Percentiles rank a stretch among this genome's conserved stretches.
These are phyloP conservation scores for Flaveria sonorensis DNA, from an alignment of 129 eudicot genomes.

Conservation along the genomic window DNA sequence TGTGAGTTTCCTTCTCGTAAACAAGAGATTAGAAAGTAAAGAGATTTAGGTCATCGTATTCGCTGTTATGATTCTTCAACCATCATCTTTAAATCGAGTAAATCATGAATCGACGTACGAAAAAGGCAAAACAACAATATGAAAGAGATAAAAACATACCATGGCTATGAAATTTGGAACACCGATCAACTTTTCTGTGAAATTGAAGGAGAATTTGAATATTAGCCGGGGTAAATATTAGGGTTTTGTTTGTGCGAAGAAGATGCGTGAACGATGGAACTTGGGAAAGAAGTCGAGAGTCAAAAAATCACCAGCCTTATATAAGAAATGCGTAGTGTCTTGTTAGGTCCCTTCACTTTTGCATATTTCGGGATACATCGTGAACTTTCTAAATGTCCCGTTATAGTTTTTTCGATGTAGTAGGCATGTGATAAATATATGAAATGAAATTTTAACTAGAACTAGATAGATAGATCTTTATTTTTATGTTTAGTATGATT, in stretches of 20 bases:
- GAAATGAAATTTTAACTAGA: no score
- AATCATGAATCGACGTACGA: neutral
- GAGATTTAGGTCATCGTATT: neutral
- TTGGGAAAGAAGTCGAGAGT: conserved; percentile 17
- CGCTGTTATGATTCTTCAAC: neutral
- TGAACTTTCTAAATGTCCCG: no score
- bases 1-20: neutral
- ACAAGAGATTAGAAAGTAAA: neutral
- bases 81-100: neutral
- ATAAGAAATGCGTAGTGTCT: neutral
- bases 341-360: neutral
- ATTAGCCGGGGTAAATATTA: conserved; percentile 9
- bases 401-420: no score
- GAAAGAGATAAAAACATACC: conserved; percentile 20
- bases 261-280: conserved; percentile 11
- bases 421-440: no score
- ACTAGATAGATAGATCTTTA: no score
- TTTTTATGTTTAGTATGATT: no score
- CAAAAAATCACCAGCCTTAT: neutral
- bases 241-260: conserved; percentile 23
- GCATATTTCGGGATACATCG: no score
- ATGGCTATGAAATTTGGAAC: conserved; percentile 1
- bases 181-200: conserved; percentile 5
- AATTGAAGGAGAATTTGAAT: conserved; percentile 3
- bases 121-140: neutral